Percentiles rank a stretch among this genome's conserved stretches.
Conservation (phyloP, 148 eudicot genomes). For the Silene latifolia region DNA sequence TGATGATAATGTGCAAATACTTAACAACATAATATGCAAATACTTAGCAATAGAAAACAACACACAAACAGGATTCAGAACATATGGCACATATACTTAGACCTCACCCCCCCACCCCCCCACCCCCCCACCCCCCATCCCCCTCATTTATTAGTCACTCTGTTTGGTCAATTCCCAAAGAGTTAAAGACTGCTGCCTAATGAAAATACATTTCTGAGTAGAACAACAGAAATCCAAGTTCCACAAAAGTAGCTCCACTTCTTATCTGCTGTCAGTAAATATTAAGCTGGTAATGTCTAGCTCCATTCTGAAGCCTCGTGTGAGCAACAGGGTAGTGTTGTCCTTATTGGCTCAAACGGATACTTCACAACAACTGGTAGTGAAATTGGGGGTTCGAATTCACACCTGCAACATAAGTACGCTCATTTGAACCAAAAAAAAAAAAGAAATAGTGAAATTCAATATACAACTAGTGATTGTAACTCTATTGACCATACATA, state of each 20-base stretch:
- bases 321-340: neutral
- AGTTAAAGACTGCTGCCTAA: constrained; percentile 1
- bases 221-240: neutral
- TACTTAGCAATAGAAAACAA: neutral
- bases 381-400: neutral
- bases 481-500: neutral
- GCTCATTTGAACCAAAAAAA: too few relatives aligned
- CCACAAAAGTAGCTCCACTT: neutral
- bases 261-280: neutral
- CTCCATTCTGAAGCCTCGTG: neutral
- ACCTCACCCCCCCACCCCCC: too few relatives aligned
- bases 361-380: neutral
- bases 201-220: neutral
- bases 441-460: neutral
- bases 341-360: neutral
- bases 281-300: neutral
- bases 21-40: neutral
- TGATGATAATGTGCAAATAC: neutral
- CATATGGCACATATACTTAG: neutral
- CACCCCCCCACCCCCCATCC: too few relatives aligned
- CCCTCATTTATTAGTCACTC: neutral
- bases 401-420: too few relatives aligned
- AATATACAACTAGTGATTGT: neutral
- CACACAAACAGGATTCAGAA: neutral
- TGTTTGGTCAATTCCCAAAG: neutral